Evolutionary conservation across 768 basidiomycete genomes (phyloP).

Genomic region (Pleurotus tuber-regium): DNA sequence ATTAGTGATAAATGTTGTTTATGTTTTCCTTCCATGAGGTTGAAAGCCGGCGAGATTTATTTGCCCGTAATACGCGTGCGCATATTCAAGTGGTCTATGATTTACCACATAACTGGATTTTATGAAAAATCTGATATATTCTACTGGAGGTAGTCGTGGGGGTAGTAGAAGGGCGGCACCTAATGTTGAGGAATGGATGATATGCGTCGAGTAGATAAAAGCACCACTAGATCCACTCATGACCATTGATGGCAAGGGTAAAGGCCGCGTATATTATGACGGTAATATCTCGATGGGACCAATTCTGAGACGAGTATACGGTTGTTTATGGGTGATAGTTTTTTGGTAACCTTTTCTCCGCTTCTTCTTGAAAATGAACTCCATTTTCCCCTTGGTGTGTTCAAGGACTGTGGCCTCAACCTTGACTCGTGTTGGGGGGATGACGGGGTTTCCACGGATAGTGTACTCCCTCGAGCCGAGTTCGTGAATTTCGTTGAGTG

Average conservation of each 20-base stretch:
- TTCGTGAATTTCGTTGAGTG: slow-evolving; percentile 86
- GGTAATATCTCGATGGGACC: slow-evolving; percentile 63
- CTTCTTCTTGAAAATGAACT: slow-evolving; percentile 94
- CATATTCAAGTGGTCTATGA: no score
- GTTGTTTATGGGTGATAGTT: slow-evolving; percentile 91
- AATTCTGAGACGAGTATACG: slow-evolving; percentile 92
- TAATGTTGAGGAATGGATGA: no score
- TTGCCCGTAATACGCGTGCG: no score
- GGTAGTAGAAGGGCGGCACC: no score
- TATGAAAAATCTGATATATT: no score
- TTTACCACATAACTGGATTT: no score
- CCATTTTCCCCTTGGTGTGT: slow-evolving; percentile 94
- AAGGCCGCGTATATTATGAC: slow-evolving; percentile 21
- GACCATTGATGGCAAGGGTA: slow-evolving; percentile 21
- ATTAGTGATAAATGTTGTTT: no score
- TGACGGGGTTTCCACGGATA: slow-evolving; percentile 71
- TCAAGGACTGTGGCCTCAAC: slow-evolving; percentile 93
- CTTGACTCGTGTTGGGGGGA: slow-evolving; percentile 63
- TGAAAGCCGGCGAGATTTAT: no score
- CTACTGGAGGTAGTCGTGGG: no score
- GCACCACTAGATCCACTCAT: no score
- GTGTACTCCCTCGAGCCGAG: slow-evolving; percentile 95
- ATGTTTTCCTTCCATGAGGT: no score
- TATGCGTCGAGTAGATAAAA: no score
- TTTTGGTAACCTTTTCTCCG: slow-evolving; percentile 97